Evolutionary conservation across 768 basidiomycete species (phyloP), one percentile per base, ranked within the genome.

Genomic region (Boletus reticuloceps): DNA sequence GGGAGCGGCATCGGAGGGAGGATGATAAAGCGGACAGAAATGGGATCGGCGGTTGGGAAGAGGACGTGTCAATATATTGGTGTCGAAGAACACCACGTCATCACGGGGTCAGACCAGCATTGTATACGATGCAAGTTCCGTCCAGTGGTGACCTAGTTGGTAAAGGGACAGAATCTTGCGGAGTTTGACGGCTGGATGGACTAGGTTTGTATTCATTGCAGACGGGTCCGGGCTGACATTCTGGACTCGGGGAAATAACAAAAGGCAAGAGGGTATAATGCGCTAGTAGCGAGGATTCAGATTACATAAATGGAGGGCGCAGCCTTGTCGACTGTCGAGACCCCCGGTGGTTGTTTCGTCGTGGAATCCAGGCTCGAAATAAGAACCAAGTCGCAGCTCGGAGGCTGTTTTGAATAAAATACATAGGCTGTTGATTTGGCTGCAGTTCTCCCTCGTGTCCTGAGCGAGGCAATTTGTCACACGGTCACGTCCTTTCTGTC

Each of bases 401-500:
- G 49, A 41, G 27, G 29, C 17, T 50, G 17, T 37, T 16, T 34
- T 43, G 29, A 29, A 29, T 29, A 29, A 6, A 25, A 25, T 25
- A 6, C 25, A 6, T 29, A 27, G 4, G 19, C 5, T 19, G 40
- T 22, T 27, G 50, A 22, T 51, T 44, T 51, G 36, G 12, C 16
- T 7, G 16, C 5, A n/a, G n/a, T 12, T 6, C 36, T 37, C 16
- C 47, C 58, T 61, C 65, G 63, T 64, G 66, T 29, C 27, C 48
- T 12, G 51, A 20, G 47, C 27, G 62, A 54, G 56, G 62, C 16
- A 39, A 54, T 41, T 37, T 57, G 55, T 65, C 64, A 55, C 64
- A 64, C 64, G 64, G 64, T 65, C 64, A 65, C 63, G 29, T 51
- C 29, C 29, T 54, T 17, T 46, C 60, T 61, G n/a, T 50, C 61